Conservation (phyloP, 768 basidiomycete species). For the Boletus rubroflammeus region DNA sequence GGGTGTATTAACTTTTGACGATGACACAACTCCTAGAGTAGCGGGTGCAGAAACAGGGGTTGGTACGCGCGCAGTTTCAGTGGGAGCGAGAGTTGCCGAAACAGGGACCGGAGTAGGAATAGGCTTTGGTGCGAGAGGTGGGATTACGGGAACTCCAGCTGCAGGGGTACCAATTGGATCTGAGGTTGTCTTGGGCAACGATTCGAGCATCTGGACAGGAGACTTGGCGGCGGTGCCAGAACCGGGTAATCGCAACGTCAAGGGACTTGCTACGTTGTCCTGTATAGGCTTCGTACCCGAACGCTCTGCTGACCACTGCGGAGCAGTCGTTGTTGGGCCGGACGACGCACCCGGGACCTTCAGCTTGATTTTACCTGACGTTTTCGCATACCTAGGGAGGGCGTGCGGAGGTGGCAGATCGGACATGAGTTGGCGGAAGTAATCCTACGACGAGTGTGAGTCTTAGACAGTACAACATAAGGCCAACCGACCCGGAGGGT, state of each 20-base stretch:
- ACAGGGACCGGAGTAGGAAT: slow-evolving; percentile 16
- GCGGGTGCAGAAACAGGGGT: slow-evolving; percentile 17
- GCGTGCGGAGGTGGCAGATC: slow-evolving; percentile 67
- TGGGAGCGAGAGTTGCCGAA: slow-evolving; percentile 21
- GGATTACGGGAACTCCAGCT: slow-evolving; percentile 13
- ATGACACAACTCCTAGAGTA: slow-evolving; percentile 7
- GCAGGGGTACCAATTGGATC: slow-evolving; percentile 9
- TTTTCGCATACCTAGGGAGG: slow-evolving; percentile 60
- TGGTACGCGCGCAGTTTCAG: slow-evolving; percentile 20
- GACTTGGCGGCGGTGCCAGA: slow-evolving; percentile 18
- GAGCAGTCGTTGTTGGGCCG: slow-evolving; percentile 13
- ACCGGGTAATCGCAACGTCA: slow-evolving; percentile 25
- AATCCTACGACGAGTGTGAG: slow-evolving; percentile 45
- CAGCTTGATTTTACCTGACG: slow-evolving; percentile 66
- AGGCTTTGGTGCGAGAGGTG: slow-evolving; percentile 26
- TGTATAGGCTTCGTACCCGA: slow-evolving; percentile 13
- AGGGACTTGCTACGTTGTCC: slow-evolving; percentile 15
- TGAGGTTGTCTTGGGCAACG: slow-evolving; percentile 20
- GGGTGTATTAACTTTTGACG: slow-evolving; percentile 19
- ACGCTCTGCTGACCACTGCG: slow-evolving; percentile 15
- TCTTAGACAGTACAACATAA: slow-evolving; percentile 1
- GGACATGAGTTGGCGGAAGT: slow-evolving; percentile 72
- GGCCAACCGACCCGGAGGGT: slow-evolving; percentile 52
- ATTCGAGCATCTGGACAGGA: slow-evolving; percentile 18
- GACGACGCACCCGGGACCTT: slow-evolving; percentile 48